These are phyloP conservation scores for Sporothrix humicola DNA, from an alignment of 2,329 filamentous ascomycete genomes.

Conservation along the genomic window DNA sequence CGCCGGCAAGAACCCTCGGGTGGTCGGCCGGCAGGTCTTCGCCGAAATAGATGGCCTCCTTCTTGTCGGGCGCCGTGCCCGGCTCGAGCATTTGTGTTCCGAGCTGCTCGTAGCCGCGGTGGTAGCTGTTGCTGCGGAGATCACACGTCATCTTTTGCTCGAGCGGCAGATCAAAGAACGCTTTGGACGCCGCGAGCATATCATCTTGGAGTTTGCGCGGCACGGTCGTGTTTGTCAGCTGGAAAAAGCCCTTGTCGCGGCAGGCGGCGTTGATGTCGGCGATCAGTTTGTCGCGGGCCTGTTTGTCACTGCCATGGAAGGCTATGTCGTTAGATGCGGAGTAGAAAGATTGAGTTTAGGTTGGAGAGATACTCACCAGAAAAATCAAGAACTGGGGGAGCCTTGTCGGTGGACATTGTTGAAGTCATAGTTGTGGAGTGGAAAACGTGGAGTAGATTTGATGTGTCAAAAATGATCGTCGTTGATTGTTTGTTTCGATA, in stretches of 20 bases:
- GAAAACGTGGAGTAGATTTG: not conserved
- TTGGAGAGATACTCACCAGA: not conserved
- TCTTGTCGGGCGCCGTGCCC: conserved; percentile 53
- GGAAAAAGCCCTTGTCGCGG: conserved; percentile 42
- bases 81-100: conserved; percentile 53
- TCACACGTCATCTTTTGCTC: conserved; percentile 50
- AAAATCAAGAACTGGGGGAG: conserved; percentile 9
- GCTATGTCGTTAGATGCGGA: conserved; percentile 2
- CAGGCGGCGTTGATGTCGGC: conserved; percentile 39
- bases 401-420: not conserved
- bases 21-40: conserved; percentile 20
- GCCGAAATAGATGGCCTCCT: conserved; percentile 46
- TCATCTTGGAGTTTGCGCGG: conserved; percentile 36
- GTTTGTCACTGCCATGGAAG: conserved; percentile 18
- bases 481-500: too few relatives aligned
- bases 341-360: not conserved
- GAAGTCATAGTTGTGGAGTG: not conserved
- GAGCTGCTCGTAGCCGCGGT: conserved; percentile 57
- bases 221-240: conserved; percentile 39
- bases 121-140: conserved; percentile 42
- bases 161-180: conserved; percentile 55
- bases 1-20: not conserved
- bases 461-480: not conserved
- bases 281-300: conserved; percentile 24
- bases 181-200: conserved; percentile 44